Evolutionary conservation across 2,329 filamentous ascomycete species (phyloP).

Genomic region (Colletotrichum sp.): DNA sequence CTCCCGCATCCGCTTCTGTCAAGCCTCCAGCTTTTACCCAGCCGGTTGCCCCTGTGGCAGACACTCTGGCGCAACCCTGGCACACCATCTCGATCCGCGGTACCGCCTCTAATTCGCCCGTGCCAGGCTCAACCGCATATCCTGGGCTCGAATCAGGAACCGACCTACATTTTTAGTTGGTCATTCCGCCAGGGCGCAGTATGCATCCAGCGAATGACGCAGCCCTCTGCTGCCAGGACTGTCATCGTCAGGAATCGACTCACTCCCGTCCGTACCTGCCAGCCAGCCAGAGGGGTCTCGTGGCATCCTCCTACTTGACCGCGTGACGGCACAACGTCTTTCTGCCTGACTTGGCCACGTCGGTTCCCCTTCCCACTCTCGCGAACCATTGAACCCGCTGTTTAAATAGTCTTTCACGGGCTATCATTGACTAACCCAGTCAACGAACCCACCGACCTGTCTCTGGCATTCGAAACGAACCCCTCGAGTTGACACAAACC

Average conservation of each 20-base stretch:
- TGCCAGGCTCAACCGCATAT: constrained; percentile 5
- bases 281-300: constrained; percentile 17
- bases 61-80: constrained; percentile 9
- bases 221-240: constrained; percentile 5
- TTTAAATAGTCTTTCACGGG: background rate
- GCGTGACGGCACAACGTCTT: constrained; percentile 17
- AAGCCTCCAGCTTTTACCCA: constrained; percentile 2
- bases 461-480: background rate
- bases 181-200: constrained; percentile 20
- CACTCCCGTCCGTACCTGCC: constrained; percentile 5
- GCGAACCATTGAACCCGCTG: background rate
- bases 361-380: background rate
- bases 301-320: constrained; percentile 24
- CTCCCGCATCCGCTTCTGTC: constrained; percentile 18
- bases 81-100: constrained; percentile 15
- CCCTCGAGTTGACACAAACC: background rate
- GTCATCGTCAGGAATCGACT: constrained; percentile 20
- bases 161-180: constrained; percentile 12
- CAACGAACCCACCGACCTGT: background rate
- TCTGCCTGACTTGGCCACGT: background rate
- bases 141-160: constrained; percentile 19
- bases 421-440: background rate
- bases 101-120: constrained; percentile 8
- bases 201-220: constrained; percentile 20
- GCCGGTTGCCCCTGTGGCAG: constrained; percentile 9